Conservation (phyloP, 345 rosid genomes). For the Atalantia buxifolia region DNA sequence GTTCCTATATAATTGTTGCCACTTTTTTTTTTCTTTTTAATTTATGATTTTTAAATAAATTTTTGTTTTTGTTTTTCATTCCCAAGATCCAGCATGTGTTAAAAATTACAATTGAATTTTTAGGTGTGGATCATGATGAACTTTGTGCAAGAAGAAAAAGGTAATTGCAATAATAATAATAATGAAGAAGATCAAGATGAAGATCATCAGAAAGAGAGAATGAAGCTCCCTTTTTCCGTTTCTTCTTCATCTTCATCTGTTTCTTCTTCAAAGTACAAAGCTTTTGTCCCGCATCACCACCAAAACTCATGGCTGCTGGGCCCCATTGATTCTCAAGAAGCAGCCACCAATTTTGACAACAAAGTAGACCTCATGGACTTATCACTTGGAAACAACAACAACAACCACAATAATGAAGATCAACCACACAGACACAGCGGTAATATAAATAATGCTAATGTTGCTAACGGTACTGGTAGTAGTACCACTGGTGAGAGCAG, state of each 20-base stretch:
- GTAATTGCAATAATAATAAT: slow-evolving; percentile 17
- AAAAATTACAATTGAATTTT: slow-evolving; percentile 3
- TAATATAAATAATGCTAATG: too few relatives aligned
- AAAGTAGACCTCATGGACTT: slow-evolving; percentile 38
- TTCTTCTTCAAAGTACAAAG: slow-evolving; percentile 19
- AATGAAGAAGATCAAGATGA: slow-evolving; percentile 31
- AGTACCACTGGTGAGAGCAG: slow-evolving; percentile 18
- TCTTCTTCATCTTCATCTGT: slow-evolving; percentile 24
- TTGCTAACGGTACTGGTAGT: not conserved
- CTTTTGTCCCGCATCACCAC: slow-evolving; percentile 10
- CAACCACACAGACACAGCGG: too few relatives aligned
- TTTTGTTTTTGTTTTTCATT: slow-evolving; percentile 25
- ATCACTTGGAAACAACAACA: slow-evolving; percentile 37
- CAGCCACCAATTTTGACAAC: slow-evolving; percentile 30
- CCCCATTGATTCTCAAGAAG: slow-evolving; percentile 20
- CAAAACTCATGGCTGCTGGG: slow-evolving; percentile 30
- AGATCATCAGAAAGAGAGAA: not conserved
- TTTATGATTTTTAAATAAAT: slow-evolving; percentile 13
- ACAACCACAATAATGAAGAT: too few relatives aligned
- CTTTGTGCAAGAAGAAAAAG: slow-evolving; percentile 36
- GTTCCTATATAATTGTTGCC: not conserved
- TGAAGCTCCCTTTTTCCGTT: slow-evolving; percentile 23
- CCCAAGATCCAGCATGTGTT: slow-evolving; percentile 17
- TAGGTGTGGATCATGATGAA: slow-evolving; percentile 33
- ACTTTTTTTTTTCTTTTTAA: slow-evolving; percentile 17